Percentiles rank a stretch among this genome's conserved stretches.
These are phyloP conservation scores for Magnusiomyces tetraspermus DNA, from an alignment of 1,139 yeast genomes.

Conservation along the genomic window DNA sequence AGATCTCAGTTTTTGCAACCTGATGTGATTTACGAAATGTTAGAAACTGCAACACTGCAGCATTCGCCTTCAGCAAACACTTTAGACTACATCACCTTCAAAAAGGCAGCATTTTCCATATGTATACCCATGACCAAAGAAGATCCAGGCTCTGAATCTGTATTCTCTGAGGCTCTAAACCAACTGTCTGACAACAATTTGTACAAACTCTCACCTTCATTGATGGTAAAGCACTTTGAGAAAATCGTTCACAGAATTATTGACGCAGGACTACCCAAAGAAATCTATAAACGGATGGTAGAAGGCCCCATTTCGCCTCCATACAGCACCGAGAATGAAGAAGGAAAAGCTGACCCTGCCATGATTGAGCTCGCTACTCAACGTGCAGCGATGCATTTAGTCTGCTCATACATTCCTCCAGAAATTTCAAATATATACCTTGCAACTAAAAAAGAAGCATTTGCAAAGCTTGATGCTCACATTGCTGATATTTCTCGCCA, in stretches of 20 bases:
- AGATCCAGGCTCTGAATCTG: too few species aligned
- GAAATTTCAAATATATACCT: conserved; percentile 18
- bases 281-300: conserved; percentile 12
- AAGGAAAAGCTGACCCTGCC: conserved; percentile 20
- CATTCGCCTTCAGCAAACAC: conserved; percentile 1
- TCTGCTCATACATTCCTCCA: conserved; percentile 27
- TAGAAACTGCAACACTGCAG: conserved; percentile 16
- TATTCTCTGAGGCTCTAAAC: background rate
- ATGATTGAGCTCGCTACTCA: conserved; percentile 20
- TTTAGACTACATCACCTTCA: conserved; percentile 3
- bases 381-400: conserved; percentile 24
- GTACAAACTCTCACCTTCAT: conserved; percentile 18
- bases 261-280: conserved; percentile 16
- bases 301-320: conserved; percentile 17
- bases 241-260: conserved; percentile 16
- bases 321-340: conserved; percentile 22
- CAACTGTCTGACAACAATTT: conserved; percentile 2
- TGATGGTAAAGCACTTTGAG: conserved; percentile 19
- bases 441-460: conserved; percentile 17
- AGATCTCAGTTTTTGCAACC: conserved; percentile 22
- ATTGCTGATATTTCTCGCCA: conserved; percentile 16
- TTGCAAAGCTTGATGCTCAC: conserved; percentile 19
- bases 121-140: conserved; percentile 4
- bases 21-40: conserved; percentile 28
- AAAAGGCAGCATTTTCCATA: conserved; percentile 1